Conservation (phyloP, 2,329 filamentous ascomycete genomes). For the Mollisiaceae sp. region DNA sequence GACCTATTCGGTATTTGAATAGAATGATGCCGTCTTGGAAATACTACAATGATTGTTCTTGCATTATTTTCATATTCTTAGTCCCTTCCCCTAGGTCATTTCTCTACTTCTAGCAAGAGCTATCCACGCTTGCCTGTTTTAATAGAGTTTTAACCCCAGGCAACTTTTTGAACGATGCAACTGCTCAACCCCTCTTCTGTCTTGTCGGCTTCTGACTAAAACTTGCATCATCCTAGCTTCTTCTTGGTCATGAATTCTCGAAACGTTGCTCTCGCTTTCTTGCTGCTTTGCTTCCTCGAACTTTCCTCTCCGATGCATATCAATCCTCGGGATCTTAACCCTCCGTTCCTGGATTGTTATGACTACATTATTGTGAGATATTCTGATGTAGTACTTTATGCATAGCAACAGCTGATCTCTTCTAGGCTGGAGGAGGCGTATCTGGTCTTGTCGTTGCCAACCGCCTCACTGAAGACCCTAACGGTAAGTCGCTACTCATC, state of each 20-base stretch:
- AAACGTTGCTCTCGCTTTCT: slow-evolving; percentile 8
- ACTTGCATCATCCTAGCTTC: neutral
- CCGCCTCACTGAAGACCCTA: slow-evolving; percentile 47
- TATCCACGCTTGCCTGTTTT: neutral
- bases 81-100: neutral
- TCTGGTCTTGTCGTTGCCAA: slow-evolving; percentile 52
- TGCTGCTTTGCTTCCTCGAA: slow-evolving; percentile 12
- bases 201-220: neutral
- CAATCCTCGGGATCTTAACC: slow-evolving; percentile 30
- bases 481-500: slow-evolving; percentile 15
- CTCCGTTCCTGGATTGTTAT: slow-evolving; percentile 39
- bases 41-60: neutral
- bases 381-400: no score
- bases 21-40: no score
- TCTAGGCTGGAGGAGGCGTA: slow-evolving; percentile 50
- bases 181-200: neutral
- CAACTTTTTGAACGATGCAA: slow-evolving; percentile 7
- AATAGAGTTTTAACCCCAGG: neutral
- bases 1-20: neutral
- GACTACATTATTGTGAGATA: slow-evolving; percentile 45
- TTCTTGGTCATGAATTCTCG: slow-evolving; percentile 11
- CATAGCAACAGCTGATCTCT: neutral
- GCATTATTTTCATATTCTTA: neutral
- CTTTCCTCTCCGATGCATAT: slow-evolving; percentile 26
- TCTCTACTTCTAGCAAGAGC: slow-evolving; percentile 1